Evolutionary conservation across 352 stramenopile species (phyloP).

Genomic region (Phytophthora capsici): DNA sequence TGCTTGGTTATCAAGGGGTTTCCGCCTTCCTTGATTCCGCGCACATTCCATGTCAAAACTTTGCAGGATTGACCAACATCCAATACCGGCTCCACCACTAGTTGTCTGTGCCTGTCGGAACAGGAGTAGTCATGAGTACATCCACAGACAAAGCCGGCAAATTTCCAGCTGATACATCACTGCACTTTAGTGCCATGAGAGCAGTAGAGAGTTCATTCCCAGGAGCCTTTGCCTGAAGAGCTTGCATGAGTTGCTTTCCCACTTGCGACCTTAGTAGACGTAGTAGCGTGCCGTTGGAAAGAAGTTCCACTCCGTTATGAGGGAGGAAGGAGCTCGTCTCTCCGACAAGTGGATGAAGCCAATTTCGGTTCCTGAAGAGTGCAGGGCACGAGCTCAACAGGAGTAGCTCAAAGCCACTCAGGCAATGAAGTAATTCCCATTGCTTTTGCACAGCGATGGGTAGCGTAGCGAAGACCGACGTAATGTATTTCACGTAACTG

Average conservation of each 20-base stretch:
- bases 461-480: not conserved
- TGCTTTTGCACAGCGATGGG: not conserved
- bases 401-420: not conserved
- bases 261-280: not conserved
- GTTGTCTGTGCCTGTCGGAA: not conserved
- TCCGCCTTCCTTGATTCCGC: slow-evolving; percentile 1
- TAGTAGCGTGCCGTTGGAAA: not conserved
- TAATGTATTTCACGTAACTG: not conserved
- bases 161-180: not conserved
- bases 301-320: not conserved
- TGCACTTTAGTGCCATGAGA: not conserved
- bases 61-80: slow-evolving; percentile 9
- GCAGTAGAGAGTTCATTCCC: not conserved
- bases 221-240: not conserved
- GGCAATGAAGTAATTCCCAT: not conserved
- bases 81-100: not conserved
- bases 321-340: not conserved
- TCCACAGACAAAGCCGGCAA: not conserved
- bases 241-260: not conserved
- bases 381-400: not conserved
- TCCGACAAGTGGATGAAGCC: not conserved
- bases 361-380: not conserved
- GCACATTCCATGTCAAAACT: slow-evolving; percentile 5
- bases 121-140: slow-evolving; percentile 1
- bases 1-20: not conserved